These are phyloP conservation scores for Kwoniella mangroviensis DNA, from an alignment of 768 basidiomycete species.

Conservation along the genomic window DNA sequence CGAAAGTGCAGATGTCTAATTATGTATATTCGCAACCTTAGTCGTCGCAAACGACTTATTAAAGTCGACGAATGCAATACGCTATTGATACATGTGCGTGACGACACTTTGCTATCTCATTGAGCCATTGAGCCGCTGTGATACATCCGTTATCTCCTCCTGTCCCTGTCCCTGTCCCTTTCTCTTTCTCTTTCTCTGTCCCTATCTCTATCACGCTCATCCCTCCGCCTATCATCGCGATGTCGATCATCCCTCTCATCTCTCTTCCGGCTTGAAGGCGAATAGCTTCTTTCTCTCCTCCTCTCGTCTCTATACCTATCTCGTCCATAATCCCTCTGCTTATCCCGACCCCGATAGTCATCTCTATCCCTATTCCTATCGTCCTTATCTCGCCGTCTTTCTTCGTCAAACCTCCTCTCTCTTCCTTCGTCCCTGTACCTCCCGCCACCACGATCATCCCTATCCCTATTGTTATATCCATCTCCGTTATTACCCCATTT, in stretches of 20 bases:
- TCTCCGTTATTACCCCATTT: constrained; percentile 16
- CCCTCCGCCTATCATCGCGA: constrained; percentile 15
- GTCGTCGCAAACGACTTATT: no score
- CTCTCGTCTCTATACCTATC: constrained; percentile 6
- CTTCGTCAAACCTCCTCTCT: constrained; percentile 22
- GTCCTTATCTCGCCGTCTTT: background rate
- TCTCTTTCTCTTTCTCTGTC: background rate
- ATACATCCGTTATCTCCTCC: constrained; percentile 16
- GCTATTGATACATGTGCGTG: no score
- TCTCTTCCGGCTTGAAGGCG: constrained; percentile 5
- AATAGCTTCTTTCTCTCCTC: constrained; percentile 3
- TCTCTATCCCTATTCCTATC: constrained; percentile 7
- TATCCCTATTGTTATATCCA: constrained; percentile 20
- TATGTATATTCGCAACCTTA: no score
- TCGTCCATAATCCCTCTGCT: constrained; percentile 20
- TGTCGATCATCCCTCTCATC: background rate
- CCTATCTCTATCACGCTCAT: constrained; percentile 19
- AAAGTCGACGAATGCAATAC: no score
- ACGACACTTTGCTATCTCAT: no score
- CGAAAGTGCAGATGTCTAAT: no score
- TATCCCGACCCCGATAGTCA: constrained; percentile 6
- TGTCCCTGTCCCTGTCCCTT: constrained; percentile 19
- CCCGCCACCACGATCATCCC: constrained; percentile 5
- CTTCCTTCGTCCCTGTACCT: constrained; percentile 18
- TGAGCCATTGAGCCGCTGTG: no score